Evolutionary conservation across 192 early-diverging fungal species (phyloP), one percentile per base, ranked within the genome.

Genomic region (Coemansia sp.): DNA sequence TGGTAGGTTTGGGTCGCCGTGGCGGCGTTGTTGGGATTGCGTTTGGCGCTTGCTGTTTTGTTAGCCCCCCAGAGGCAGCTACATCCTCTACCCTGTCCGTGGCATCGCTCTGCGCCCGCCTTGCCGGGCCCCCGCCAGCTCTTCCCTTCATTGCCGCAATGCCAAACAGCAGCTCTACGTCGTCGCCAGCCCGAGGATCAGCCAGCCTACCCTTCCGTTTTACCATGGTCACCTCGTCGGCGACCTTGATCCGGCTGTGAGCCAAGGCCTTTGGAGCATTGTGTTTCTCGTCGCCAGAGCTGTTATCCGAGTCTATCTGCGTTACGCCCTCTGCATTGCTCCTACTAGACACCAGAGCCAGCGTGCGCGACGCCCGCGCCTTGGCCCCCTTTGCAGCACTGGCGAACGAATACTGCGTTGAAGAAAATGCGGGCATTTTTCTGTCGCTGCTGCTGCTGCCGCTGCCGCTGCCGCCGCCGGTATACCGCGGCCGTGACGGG

Each of bases 251-350:
- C 48, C 16, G 20, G 25, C 48, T 59, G 0, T 16, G 23, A 20
- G 13, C 13, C 37, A 21, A 20, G 9, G 34, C 45, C 16, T 25
- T 6, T 45, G 42, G 30, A 45, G 9, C 48, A 52, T 8, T 57
- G 18, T 56, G 25, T 6, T 3, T 31, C 40, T 74, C 73, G 2
- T 70, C 67, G 13, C 63, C 67, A 2, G 63, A 69, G 53, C 63
- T 70, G n/a, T 70, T 46, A 8, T 66, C 73, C 12, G 64, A 66
- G 39, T 66, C 23, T 6, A 75, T 75, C 43, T 70, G 67, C 30
- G 51, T 61, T 16, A 66, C 55, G 9, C 33, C 1, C 0, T 59
- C 58, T 1, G 26, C 20, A 1, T 13, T 23, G 25, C 23, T 9
- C 26, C 23, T 51, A 0, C 16, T 26, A 21, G 16, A 23, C 4